These are phyloP conservation scores for Aspergillus floridensis DNA, from an alignment of 2,329 filamentous ascomycete genomes.

Conservation along the genomic window DNA sequence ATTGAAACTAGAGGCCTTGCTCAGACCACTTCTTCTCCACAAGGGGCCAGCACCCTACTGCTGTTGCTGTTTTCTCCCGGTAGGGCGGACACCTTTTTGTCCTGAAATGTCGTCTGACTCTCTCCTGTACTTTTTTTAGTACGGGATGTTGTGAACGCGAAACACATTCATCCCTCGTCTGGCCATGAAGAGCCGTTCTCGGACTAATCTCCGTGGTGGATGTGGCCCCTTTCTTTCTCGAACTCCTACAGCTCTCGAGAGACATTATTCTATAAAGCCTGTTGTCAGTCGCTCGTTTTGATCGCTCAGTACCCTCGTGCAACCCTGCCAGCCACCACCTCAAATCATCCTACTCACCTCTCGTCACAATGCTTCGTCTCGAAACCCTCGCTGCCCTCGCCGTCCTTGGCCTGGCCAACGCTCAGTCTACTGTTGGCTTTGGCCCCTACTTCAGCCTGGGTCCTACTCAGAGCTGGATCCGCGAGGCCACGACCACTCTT, in stretches of 20 bases:
- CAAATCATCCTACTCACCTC: neutral
- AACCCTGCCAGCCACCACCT: neutral
- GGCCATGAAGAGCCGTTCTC: neutral
- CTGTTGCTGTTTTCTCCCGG: neutral
- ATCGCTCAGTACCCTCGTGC: neutral
- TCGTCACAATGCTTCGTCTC: neutral
- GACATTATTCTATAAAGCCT: neutral
- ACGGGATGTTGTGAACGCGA: neutral
- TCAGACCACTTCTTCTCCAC: neutral
- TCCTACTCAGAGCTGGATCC: constrained; percentile 32
- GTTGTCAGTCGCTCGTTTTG: neutral
- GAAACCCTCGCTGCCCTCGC: constrained; percentile 14
- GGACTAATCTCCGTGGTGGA: neutral
- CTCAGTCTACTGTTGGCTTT: constrained; percentile 25
- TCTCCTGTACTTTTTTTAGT: neutral
- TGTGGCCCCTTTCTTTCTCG: neutral
- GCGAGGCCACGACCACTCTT: constrained; percentile 31
- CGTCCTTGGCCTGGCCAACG: constrained; percentile 13
- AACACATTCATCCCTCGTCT: neutral
- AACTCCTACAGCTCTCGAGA: neutral
- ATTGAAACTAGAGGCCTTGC: constrained; percentile 3
- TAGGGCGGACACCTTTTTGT: neutral
- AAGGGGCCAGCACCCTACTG: neutral
- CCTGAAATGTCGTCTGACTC: neutral
- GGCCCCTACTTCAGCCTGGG: constrained; percentile 33